Conservation (phyloP, 164 flowering plant species). For the Stephania yunnanensis region DNA sequence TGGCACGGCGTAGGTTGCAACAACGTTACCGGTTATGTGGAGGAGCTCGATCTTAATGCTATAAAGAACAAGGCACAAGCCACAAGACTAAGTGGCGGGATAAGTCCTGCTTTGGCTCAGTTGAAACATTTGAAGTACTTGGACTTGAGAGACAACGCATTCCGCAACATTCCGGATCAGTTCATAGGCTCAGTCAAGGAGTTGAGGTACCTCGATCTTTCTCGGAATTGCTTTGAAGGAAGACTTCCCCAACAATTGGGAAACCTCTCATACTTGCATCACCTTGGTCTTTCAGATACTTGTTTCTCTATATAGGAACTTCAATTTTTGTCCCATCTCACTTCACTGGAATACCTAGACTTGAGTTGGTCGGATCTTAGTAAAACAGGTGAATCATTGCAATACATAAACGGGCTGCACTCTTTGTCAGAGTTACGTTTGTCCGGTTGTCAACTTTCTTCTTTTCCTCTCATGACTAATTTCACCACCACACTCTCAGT, state of each 20-base stretch:
- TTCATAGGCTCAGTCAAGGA: constrained; percentile 9
- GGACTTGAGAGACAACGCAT: constrained; percentile 14
- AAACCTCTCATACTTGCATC: constrained; percentile 13
- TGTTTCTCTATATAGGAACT: not conserved
- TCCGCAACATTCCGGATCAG: not conserved
- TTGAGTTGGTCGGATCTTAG: constrained; percentile 3
- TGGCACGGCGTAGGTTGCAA: constrained; percentile 9
- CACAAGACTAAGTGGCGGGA: not conserved
- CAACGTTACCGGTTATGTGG: constrained; percentile 2
- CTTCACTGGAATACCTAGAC: constrained; percentile 8
- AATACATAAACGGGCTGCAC: constrained; percentile 3
- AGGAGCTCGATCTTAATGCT: constrained; percentile 1
- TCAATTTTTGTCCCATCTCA: constrained; percentile 7
- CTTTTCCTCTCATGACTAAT: not conserved
- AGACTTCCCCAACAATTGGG: constrained; percentile 8
- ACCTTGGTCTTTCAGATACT: not conserved
- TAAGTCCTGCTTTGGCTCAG: not conserved
- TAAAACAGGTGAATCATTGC: not conserved
- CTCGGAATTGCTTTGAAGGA: constrained; percentile 2
- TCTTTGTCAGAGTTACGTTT: constrained; percentile 9
- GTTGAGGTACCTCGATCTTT: constrained; percentile 15
- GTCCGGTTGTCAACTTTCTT: not conserved
- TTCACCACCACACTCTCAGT: not conserved
- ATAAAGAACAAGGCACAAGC: not conserved
- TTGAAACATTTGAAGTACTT: constrained; percentile 12